A percentile compares a stretch with the other conserved stretches of the same genome.
phyloP scores from a whole-genome alignment of 2,329 filamentous ascomycete species.

The Decorospora gaudefroyi region DNA sequence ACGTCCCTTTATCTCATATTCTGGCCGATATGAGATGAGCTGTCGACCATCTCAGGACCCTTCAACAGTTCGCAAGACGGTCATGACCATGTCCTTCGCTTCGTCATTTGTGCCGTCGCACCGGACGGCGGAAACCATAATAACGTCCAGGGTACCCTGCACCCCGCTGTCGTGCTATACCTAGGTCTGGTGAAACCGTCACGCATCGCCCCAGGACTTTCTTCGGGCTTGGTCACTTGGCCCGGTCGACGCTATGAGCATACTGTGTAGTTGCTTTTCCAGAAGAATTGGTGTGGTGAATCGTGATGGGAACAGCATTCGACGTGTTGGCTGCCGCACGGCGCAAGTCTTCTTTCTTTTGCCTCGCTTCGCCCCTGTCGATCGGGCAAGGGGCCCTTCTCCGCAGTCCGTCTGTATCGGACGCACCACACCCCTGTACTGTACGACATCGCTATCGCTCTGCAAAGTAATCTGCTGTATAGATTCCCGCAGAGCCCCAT shows the following conservation, averaged over 20 bases:
- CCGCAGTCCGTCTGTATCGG: slow-evolving; percentile 4
- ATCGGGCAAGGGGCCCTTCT: slow-evolving; percentile 7
- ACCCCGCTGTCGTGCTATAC: slow-evolving; percentile 7
- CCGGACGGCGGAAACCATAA: slow-evolving; percentile 8
- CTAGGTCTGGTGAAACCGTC: slow-evolving; percentile 3
- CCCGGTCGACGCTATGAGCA: slow-evolving; percentile 1
- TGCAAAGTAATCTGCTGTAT: not conserved
- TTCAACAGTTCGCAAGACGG: slow-evolving; percentile 17
- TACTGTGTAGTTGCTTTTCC: not conserved
- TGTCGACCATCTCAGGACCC: slow-evolving; percentile 15
- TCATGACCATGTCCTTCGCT: slow-evolving; percentile 10
- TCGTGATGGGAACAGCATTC: not conserved
- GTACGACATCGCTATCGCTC: slow-evolving; percentile 6
- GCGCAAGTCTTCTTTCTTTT: slow-evolving; percentile 5
- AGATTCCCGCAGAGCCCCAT: slow-evolving; percentile 14
- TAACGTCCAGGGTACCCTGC: slow-evolving; percentile 20
- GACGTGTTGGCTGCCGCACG: slow-evolving; percentile 1
- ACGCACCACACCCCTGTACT: slow-evolving; percentile 3
- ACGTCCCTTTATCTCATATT: slow-evolving; percentile 1
- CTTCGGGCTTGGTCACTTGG: not conserved
- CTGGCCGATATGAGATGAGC: slow-evolving; percentile 13
- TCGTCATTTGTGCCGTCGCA: slow-evolving; percentile 9
- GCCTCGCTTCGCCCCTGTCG: slow-evolving; percentile 11
- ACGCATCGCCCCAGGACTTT: not conserved
- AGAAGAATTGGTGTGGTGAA: slow-evolving; percentile 6